Conservation (phyloP, 495 filamentous ascomycete genomes). For the Podospora fimiseda region DNA sequence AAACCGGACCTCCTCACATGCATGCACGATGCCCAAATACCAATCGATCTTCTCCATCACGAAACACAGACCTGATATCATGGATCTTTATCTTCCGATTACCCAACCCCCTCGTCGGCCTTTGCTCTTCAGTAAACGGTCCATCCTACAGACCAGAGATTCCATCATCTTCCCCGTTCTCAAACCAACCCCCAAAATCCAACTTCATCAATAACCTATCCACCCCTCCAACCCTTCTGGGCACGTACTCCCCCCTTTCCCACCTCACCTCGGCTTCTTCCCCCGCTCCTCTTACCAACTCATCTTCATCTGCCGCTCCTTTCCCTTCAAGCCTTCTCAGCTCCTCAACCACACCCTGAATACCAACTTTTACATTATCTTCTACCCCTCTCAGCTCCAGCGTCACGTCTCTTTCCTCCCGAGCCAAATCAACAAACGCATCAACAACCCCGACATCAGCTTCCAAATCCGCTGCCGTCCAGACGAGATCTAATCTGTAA, state of each 20-base stretch:
- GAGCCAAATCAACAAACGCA: slow-evolving; percentile 58
- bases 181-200: slow-evolving; percentile 57
- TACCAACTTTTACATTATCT: slow-evolving; percentile 49
- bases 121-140: too few species aligned
- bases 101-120: too few species aligned
- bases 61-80: too few species aligned
- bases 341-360: slow-evolving; percentile 55
- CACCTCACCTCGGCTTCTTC: slow-evolving; percentile 11
- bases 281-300: slow-evolving; percentile 12
- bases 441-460: slow-evolving; percentile 73
- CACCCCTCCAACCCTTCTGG: slow-evolving; percentile 61
- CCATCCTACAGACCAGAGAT: too few species aligned
- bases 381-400: slow-evolving; percentile 50
- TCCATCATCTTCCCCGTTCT: slow-evolving; percentile 3
- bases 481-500: slow-evolving; percentile 62
- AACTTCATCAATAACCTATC: slow-evolving; percentile 80
- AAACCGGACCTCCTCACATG: too few species aligned
- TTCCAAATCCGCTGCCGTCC: slow-evolving; percentile 68
- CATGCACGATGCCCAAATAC: too few species aligned
- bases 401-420: slow-evolving; percentile 60
- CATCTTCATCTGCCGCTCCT: not conserved
- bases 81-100: too few species aligned
- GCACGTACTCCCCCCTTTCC: slow-evolving; percentile 43
- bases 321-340: slow-evolving; percentile 35
- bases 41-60: too few species aligned